Evolutionary conservation across 257 asterid species (phyloP).

Genomic region (Dorcoceras hygrometricum): DNA sequence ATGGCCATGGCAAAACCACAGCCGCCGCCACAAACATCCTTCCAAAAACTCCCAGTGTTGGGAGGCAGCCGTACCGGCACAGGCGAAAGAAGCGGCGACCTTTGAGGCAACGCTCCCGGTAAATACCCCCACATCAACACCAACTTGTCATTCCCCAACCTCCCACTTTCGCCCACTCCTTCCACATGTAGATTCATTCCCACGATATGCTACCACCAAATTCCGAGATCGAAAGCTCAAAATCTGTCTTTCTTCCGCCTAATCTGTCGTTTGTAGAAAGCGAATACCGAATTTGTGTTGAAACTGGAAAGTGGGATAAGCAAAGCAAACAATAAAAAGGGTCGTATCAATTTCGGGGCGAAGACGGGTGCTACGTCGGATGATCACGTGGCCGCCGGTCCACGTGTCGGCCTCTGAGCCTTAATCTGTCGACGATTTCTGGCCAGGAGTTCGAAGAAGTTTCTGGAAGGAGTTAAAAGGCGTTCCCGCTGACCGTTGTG

Average conservation of each 20-base stretch:
- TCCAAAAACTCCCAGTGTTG: conserved; percentile 58
- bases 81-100: conserved; percentile 84
- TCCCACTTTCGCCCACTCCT: conserved; percentile 53
- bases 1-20: conserved; percentile 97
- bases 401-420: conserved; percentile 43
- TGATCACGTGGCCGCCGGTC: conserved; percentile 28
- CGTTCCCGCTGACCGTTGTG: conserved; percentile 29
- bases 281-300: not conserved
- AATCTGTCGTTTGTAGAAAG: not conserved
- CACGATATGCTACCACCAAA: not conserved
- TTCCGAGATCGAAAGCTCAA: no score
- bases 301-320: conserved; percentile 26
- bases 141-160: conserved; percentile 44
- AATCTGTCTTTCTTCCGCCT: no score
- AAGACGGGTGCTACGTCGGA: conserved; percentile 43
- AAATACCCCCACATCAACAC: conserved; percentile 92
- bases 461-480: conserved; percentile 48
- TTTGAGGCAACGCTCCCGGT: conserved; percentile 94
- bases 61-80: conserved; percentile 52
- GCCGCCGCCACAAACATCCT: conserved; percentile 92
- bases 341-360: conserved; percentile 44
- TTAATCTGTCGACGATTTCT: conserved; percentile 27
- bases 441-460: conserved; percentile 47
- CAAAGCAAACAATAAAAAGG: conserved; percentile 23
- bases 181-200: conserved; percentile 64